Evolutionary conservation across 768 basidiomycete genomes (phyloP).

Genomic region (Lentinula sp.): DNA sequence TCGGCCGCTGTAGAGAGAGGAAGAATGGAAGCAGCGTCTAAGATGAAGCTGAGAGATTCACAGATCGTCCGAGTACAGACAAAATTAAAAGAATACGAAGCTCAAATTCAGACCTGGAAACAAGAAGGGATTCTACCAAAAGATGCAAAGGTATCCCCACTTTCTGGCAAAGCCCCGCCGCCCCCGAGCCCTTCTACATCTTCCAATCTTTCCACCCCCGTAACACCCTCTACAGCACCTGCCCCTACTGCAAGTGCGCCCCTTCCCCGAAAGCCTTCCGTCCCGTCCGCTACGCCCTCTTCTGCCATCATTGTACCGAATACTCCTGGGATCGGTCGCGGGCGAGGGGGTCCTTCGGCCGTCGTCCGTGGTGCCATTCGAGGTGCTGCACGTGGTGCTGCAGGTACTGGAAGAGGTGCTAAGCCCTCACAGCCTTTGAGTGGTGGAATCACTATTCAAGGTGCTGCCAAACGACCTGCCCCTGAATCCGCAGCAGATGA

Average conservation of each 20-base stretch:
- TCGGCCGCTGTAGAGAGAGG: slow-evolving; percentile 64
- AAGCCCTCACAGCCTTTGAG: slow-evolving; percentile 2
- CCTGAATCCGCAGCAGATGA: slow-evolving; percentile 1
- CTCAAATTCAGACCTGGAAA: slow-evolving; percentile 52
- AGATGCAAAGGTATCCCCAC: slow-evolving; percentile 15
- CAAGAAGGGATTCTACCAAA: slow-evolving; percentile 43
- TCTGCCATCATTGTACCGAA: slow-evolving; percentile 8
- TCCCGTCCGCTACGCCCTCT: slow-evolving; percentile 17
- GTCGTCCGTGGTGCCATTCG: slow-evolving; percentile 27
- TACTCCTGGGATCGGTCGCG: slow-evolving; percentile 14
- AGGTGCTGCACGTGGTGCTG: slow-evolving; percentile 13
- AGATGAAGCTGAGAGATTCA: slow-evolving; percentile 64
- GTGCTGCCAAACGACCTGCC: slow-evolving; percentile 7
- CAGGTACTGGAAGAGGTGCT: slow-evolving; percentile 31
- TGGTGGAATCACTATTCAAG: slow-evolving; percentile 7
- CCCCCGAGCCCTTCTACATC: slow-evolving; percentile 19
- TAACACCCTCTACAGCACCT: slow-evolving; percentile 14
- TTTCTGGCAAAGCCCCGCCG: slow-evolving; percentile 21
- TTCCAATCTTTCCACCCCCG: slow-evolving; percentile 15
- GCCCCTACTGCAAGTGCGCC: slow-evolving; percentile 13
- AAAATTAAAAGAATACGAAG: slow-evolving; percentile 65
- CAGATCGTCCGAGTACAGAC: slow-evolving; percentile 58
- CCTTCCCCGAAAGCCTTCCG: slow-evolving; percentile 24
- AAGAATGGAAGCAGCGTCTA: slow-evolving; percentile 54
- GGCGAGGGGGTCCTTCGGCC: slow-evolving; percentile 18